Conservation (phyloP, 176 grass and related monocot species). For the Melocanna baccifera region DNA sequence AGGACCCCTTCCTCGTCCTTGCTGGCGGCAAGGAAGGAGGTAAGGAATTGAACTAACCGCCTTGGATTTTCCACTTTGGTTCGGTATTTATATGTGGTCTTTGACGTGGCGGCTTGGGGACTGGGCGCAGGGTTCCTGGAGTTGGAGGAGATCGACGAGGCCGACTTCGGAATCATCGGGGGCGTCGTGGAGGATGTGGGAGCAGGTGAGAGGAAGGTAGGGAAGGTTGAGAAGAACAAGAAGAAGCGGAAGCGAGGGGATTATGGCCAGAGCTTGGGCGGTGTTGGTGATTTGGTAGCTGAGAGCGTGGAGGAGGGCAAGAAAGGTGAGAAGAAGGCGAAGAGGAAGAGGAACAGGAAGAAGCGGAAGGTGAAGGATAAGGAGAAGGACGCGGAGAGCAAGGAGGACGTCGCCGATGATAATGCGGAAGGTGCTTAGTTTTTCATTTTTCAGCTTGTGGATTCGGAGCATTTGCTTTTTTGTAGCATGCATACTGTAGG, state of each 20-base stretch:
- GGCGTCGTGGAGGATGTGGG: slow-evolving; percentile 24
- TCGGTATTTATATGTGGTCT: neutral
- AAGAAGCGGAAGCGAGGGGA: slow-evolving; percentile 54
- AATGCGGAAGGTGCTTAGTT: slow-evolving; percentile 50
- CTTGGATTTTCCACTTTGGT: neutral
- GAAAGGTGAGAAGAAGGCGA: slow-evolving; percentile 7
- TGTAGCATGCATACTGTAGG: neutral
- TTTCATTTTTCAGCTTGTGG: neutral
- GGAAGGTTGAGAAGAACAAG: slow-evolving; percentile 41
- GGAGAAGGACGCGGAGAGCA: slow-evolving; percentile 12
- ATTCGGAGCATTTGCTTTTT: slow-evolving; percentile 7
- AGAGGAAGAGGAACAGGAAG: slow-evolving; percentile 45
- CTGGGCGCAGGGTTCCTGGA: slow-evolving; percentile 70
- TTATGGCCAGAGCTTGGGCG: neutral
- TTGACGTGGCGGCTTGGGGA: slow-evolving; percentile 8
- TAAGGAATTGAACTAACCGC: neutral
- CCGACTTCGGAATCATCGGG: slow-evolving; percentile 53
- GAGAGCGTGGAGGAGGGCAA: slow-evolving; percentile 5
- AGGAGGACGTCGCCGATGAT: neutral
- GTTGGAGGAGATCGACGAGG: slow-evolving; percentile 91
- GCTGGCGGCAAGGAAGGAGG: slow-evolving; percentile 81
- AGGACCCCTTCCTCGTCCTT: slow-evolving; percentile 70
- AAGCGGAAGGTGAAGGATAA: slow-evolving; percentile 44
- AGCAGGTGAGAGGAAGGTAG: slow-evolving; percentile 8
- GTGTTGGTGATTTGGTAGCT: neutral